A percentile compares a stretch with the other conserved stretches of the same genome.
Conservation (phyloP, 2,329 filamentous ascomycete genomes). For the Alternaria atra region DNA sequence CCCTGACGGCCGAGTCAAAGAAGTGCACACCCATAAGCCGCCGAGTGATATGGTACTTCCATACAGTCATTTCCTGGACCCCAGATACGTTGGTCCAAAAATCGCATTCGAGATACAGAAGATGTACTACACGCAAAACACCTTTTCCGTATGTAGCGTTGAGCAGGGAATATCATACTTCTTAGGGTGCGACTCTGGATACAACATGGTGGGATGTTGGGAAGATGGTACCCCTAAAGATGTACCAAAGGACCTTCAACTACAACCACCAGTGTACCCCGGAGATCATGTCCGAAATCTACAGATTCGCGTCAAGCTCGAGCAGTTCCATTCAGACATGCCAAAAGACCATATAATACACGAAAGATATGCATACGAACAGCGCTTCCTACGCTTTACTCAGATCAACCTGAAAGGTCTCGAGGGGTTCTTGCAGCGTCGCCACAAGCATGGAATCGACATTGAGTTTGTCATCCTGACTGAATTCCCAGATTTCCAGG, state of each 20-base stretch:
- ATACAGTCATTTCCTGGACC: constrained; percentile 28
- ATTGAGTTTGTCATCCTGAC: constrained; percentile 37
- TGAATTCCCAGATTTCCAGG: background rate
- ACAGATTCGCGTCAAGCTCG: constrained; percentile 37
- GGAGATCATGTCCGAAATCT: constrained; percentile 26
- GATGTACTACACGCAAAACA: constrained; percentile 32
- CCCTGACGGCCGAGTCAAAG: constrained; percentile 27
- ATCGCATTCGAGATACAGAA: constrained; percentile 25
- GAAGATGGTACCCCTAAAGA: background rate
- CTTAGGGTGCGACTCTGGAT: constrained; percentile 13
- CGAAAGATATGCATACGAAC: constrained; percentile 16
- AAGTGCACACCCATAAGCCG: constrained; percentile 31
- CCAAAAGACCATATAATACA: background rate
- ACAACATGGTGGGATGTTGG: background rate
- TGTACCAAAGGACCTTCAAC: constrained; percentile 3
- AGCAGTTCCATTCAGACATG: constrained; percentile 20
- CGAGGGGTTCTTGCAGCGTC: background rate
- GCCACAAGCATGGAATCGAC: constrained; percentile 7
- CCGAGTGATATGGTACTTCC: constrained; percentile 30
- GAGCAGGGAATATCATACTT: constrained; percentile 21
- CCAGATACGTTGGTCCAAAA: constrained; percentile 25
- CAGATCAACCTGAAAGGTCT: background rate
- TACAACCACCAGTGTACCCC: constrained; percentile 4
- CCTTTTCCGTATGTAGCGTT: constrained; percentile 35
- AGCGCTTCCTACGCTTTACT: constrained; percentile 12